phyloP scores from a whole-genome alignment of 225 moss, liverwort and hornwort species.

The Climacium dendroides region DNA sequence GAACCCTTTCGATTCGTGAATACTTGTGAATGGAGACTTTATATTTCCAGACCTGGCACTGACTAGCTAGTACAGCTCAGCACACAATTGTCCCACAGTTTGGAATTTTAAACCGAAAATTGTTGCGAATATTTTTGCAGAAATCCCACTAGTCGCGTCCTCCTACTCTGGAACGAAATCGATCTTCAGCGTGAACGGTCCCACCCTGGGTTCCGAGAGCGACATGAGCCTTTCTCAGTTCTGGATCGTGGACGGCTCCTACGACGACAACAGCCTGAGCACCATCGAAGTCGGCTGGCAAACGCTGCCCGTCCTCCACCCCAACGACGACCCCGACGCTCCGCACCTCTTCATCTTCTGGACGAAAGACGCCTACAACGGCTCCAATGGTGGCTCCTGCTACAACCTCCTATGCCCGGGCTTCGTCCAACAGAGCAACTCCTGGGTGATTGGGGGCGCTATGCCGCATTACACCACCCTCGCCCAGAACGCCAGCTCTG shows the following conservation, averaged over 20 bases:
- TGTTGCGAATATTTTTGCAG: not conserved
- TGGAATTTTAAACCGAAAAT: not conserved
- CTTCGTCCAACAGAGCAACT: not conserved
- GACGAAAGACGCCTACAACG: not conserved
- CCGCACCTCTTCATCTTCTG: constrained; percentile 25
- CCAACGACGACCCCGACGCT: not conserved
- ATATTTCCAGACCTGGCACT: not conserved
- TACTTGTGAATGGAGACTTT: not conserved
- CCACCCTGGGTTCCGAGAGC: not conserved
- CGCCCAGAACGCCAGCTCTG: not conserved
- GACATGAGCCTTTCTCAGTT: constrained; percentile 10
- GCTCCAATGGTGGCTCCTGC: not conserved
- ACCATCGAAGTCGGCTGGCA: constrained; percentile 31
- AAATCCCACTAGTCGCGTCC: not conserved
- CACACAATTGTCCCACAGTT: not conserved
- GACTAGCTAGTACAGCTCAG: not conserved
- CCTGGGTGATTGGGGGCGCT: constrained; percentile 2
- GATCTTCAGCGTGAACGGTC: not conserved
- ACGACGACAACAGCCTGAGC: not conserved
- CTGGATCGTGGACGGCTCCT: constrained; percentile 1
- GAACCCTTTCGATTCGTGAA: not conserved
- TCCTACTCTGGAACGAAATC: not conserved
- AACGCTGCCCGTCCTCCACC: not conserved
- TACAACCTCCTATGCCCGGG: not conserved
- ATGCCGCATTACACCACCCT: not conserved